These are phyloP conservation scores for Heliamphora pulchella DNA, from an alignment of 179 eudicot species.

Conservation along the genomic window DNA sequence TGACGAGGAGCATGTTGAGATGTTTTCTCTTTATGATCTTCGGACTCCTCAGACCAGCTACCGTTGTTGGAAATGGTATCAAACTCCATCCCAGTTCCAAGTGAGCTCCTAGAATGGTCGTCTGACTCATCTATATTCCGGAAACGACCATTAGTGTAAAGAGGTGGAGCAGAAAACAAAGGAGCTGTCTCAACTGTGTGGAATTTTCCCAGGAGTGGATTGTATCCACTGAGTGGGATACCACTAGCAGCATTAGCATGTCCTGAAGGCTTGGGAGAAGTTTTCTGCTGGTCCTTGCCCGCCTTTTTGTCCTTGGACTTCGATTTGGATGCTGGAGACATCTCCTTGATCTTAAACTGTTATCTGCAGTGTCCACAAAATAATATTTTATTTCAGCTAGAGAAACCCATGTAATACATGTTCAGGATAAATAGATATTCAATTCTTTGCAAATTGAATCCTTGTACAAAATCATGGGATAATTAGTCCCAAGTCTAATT, in stretches of 20 bases:
- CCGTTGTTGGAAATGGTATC: constrained; percentile 74
- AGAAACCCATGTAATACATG: neutral
- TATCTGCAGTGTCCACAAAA: constrained; percentile 11
- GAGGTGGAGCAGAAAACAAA: constrained; percentile 31
- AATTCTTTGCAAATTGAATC: neutral
- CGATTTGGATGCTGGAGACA: constrained; percentile 65
- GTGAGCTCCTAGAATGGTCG: constrained; percentile 50
- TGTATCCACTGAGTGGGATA: constrained; percentile 59
- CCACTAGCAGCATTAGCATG: constrained; percentile 38
- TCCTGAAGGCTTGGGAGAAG: constrained; percentile 49
- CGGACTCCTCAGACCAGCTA: constrained; percentile 81
- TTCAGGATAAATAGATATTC: neutral
- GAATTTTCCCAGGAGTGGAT: constrained; percentile 66
- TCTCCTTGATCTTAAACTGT: constrained; percentile 12
- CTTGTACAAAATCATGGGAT: no score
- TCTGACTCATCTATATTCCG: constrained; percentile 67
- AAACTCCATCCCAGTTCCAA: constrained; percentile 50
- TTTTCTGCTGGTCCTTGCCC: constrained; percentile 52
- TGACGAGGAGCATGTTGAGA: constrained; percentile 31
- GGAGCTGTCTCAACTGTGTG: constrained; percentile 56
- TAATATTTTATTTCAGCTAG: neutral
- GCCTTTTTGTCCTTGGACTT: constrained; percentile 44
- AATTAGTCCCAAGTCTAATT: no score
- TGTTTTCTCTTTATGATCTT: constrained; percentile 69
- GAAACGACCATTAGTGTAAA: constrained; percentile 61